Base-by-base conservation (phyloP, 1,284 basidiomycete genomes). In the Ceratobasidium sp. region DNA sequence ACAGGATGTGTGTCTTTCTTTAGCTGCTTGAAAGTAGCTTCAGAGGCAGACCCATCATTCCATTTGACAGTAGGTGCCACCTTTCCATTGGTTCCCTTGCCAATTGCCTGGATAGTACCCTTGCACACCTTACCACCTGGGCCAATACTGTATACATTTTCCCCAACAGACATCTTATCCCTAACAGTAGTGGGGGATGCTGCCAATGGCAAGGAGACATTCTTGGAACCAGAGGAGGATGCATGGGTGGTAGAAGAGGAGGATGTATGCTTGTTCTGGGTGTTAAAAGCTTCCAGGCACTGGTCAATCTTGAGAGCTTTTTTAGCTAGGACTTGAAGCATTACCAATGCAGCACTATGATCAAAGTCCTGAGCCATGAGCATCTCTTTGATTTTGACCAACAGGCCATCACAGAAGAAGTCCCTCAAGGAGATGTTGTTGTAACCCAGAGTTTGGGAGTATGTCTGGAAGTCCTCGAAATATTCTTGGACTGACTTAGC, bases 381-480 rank as follows among this genome's bases (percentile, higher is more conserved):
- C 16, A 64, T 41, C 20, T 64, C 62, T 18, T 64, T 46, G 38
- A 64, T 64, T 27, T 20, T 46, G 18, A 67, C 23, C 6, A n/a
- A 27, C 4, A 67, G 16, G 12, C 65, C 27, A 50, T 67, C 65
- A 67, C 50, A 52, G 27, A 67, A 52, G 46, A 18, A 52, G 18
- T 67, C 20, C 44, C 30, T 18, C 20, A 67, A 27, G 18, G 41
- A 67, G 6, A 48, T 14, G n/a, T 66, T 27, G 23, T 66, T 66
- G 41, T 41, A 66, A 18, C 64, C 41, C 6, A 66, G 44, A 44
- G 20, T 20, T 46, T 66, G 64, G 41, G 64, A 66, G 46, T 66
- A 66, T 48, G 64, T 66, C 64, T 66, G 64, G 64, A 66, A 66
- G 41, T 66, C 60, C 60, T 64, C 30, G 60, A 64, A 64, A 30